Conservation (phyloP, 306 rosid species). For the Carpinus viminea region DNA sequence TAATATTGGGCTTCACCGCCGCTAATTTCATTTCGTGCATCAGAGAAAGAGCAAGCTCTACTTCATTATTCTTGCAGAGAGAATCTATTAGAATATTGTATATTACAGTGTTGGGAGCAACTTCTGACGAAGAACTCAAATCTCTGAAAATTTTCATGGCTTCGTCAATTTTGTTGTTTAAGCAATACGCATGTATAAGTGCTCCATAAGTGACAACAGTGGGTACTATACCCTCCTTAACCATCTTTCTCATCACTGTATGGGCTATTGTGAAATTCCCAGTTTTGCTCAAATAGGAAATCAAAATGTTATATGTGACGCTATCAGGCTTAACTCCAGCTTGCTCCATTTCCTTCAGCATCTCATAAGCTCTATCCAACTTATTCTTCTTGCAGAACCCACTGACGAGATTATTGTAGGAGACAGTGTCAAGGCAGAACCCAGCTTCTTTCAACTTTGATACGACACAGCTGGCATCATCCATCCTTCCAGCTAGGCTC, state of each 20-base stretch:
- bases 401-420: constrained; percentile 65
- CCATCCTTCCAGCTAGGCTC: constrained; percentile 75
- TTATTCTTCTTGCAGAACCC: constrained; percentile 76
- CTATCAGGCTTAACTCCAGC: constrained; percentile 59
- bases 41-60: constrained; percentile 50
- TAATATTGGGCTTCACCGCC: constrained; percentile 56
- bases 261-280: constrained; percentile 52
- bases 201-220: constrained; percentile 74
- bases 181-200: constrained; percentile 69
- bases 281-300: constrained; percentile 54
- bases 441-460: constrained; percentile 70
- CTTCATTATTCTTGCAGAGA: constrained; percentile 56
- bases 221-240: constrained; percentile 48
- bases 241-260: constrained; percentile 59
- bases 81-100: constrained; percentile 64
- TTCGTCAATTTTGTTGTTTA: constrained; percentile 38
- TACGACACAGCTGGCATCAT: constrained; percentile 62
- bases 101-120: constrained; percentile 66
- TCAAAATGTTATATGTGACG: constrained; percentile 74
- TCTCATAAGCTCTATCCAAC: constrained; percentile 49
- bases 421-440: constrained; percentile 52
- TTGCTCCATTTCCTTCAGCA: constrained; percentile 65
- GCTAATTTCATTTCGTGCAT: constrained; percentile 60
- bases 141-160: constrained; percentile 65
- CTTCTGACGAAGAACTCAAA: constrained; percentile 49